These are phyloP conservation scores for Colletotrichum gigasporum DNA, from an alignment of 2,329 filamentous ascomycete genomes.

Conservation along the genomic window DNA sequence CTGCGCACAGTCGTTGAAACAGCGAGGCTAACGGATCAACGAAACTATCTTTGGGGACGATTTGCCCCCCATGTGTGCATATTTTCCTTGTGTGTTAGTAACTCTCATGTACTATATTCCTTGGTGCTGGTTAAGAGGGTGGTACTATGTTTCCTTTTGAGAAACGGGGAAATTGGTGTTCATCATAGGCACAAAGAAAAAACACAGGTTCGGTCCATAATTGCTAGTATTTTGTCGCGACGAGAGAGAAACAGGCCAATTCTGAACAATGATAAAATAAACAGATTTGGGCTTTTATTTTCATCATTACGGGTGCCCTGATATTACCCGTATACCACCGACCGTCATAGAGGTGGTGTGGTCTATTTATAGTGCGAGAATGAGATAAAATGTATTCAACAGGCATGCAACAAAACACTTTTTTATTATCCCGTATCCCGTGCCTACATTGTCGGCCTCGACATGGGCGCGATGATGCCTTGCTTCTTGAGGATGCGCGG, in stretches of 20 bases:
- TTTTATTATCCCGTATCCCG: background rate
- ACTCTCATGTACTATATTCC: conserved; percentile 25
- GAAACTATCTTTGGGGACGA: background rate
- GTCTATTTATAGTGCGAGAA: background rate
- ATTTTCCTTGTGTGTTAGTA: conserved; percentile 23
- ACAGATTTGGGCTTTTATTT: background rate
- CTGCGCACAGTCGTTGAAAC: background rate
- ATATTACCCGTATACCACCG: background rate
- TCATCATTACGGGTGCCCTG: background rate
- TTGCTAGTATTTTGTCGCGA: conserved; percentile 1
- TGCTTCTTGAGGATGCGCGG: conserved; percentile 91
- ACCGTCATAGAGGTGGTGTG: background rate
- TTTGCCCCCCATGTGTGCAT: conserved; percentile 12
- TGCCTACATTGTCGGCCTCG: conserved; percentile 68
- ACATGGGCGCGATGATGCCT: conserved; percentile 88
- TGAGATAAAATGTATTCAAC: background rate
- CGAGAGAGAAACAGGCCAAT: background rate
- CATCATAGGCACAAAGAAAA: conserved; percentile 11
- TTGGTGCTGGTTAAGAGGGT: background rate
- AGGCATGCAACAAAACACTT: background rate
- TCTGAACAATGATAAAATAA: background rate
- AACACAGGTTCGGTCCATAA: background rate
- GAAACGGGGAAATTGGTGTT: conserved; percentile 21
- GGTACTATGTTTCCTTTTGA: background rate
- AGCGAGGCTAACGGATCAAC: background rate